phyloP scores from a whole-genome alignment of 306 rosid genomes.

The Ziziphus jujuba region DNA sequence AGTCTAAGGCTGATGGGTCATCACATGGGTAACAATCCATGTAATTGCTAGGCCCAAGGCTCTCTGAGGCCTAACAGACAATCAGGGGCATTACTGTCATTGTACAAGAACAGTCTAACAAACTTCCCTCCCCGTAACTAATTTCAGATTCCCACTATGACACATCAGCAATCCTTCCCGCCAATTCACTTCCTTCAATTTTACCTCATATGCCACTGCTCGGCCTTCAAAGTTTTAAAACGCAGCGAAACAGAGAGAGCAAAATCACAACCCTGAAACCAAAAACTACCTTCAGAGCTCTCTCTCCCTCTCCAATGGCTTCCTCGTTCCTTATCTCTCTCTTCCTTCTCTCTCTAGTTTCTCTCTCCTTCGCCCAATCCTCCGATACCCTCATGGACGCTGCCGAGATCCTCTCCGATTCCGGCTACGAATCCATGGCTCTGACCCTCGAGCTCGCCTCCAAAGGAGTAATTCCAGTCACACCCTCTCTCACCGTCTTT shows the following conservation, averaged over 20 bases:
- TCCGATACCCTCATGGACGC: slow-evolving; percentile 49
- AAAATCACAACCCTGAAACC: background rate
- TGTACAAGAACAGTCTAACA: too few relatives aligned
- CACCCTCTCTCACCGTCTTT: slow-evolving; percentile 47
- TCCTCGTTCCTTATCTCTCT: slow-evolving; percentile 28
- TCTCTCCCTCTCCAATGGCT: slow-evolving; percentile 40
- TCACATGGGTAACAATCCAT: too few relatives aligned
- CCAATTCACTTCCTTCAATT: background rate
- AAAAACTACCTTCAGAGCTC: background rate
- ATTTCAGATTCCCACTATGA: too few relatives aligned
- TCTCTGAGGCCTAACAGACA: too few relatives aligned
- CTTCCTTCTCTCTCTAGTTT: slow-evolving; percentile 24
- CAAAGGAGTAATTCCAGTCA: slow-evolving; percentile 19
- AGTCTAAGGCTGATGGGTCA: too few relatives aligned
- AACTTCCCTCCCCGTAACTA: too few relatives aligned
- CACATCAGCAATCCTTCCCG: too few relatives aligned
- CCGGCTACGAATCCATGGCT: slow-evolving; percentile 59
- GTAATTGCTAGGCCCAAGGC: too few relatives aligned
- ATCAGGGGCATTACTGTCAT: too few relatives aligned
- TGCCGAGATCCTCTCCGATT: slow-evolving; percentile 46
- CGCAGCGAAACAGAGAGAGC: background rate
- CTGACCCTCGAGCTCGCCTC: slow-evolving; percentile 52
- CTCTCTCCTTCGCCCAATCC: slow-evolving; percentile 27
- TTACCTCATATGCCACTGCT: background rate
- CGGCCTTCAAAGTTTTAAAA: background rate